Base-by-base conservation (phyloP, 2,329 filamentous ascomycete species). In the Fusarium napiforme region DNA sequence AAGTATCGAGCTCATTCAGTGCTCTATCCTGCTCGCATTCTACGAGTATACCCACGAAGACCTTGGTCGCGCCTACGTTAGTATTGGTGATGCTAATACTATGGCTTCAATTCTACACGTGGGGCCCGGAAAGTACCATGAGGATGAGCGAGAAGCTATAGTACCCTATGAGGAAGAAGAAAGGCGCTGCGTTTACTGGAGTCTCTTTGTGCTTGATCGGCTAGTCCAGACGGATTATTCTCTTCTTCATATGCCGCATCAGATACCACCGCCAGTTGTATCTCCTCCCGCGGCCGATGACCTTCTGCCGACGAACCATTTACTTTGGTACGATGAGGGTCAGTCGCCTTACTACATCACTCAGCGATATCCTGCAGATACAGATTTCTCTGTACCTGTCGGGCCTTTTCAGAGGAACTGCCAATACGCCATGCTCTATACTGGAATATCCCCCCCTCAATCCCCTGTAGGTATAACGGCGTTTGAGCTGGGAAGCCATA, bases 41-140 rank as follows among this genome's bases (percentile, higher is more conserved):
- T 85, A 83, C 72, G 84, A 85, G 67, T 84, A 84, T 61, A 84
- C 81, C 1, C 83, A 85, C 60, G 83, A 83, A 34, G 80, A 84
- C 26, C 78, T 82, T 7, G 72, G 76, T n/a, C 78, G 82, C 11
- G 82, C 83, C n/a, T 85, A 85, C 58, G 72, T 82, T 16, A 85
- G 83, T 3, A 77, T 85, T 15, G 82, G 82, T 26, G 83, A 85
- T 68, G 80, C 82, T 1, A 81, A 80, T 21, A 79, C 81, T 2
- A 80, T 80, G 46, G 80, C 81, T 19, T 75, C 80, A 15, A 68
- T 81, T 5, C 49, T 85, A 34, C 79, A 76, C 7, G 78, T 85
- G 21, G 75, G 72, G 18, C 83, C 84, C 0, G 82, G 82, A 2
- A 80, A 82, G 58, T 78, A 80, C 32, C 64, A 77, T 11, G 77